phyloP scores from a whole-genome alignment of 2,329 filamentous ascomycete species.

The Aspergillus awamori region DNA sequence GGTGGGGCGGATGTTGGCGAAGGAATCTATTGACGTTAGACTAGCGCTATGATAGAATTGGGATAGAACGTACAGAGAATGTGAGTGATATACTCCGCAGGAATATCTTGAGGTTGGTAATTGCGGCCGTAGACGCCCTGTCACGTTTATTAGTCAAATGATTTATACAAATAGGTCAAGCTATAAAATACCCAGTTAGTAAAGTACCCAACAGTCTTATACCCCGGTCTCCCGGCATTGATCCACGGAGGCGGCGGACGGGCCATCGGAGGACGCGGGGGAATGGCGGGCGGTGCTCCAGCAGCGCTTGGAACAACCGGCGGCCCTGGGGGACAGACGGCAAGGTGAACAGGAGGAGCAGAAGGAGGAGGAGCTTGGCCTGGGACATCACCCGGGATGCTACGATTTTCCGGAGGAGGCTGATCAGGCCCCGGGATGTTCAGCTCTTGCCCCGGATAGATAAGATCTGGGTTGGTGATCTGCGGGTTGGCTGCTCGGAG shows the following conservation, averaged over 20 bases:
- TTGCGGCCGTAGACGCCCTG: slow-evolving; percentile 83
- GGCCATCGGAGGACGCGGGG: slow-evolving; percentile 4
- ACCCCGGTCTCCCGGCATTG: not conserved
- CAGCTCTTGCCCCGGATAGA: slow-evolving; percentile 8
- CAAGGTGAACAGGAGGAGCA: not conserved
- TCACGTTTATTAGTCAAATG: not conserved
- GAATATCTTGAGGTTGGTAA: slow-evolving; percentile 81
- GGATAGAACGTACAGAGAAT: slow-evolving; percentile 59
- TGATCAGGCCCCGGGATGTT: slow-evolving; percentile 1
- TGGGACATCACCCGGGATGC: not conserved
- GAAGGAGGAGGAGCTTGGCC: not conserved
- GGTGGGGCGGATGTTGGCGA: slow-evolving; percentile 77
- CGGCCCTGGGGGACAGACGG: not conserved
- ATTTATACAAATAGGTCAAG: too few species aligned
- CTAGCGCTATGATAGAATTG: too few species aligned
- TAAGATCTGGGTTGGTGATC: slow-evolving; percentile 14
- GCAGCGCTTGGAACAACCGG: not conserved
- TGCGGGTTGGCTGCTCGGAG: slow-evolving; percentile 15
- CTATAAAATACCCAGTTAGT: slow-evolving; percentile 45
- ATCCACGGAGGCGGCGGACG: slow-evolving; percentile 1
- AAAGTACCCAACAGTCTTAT: slow-evolving; percentile 44
- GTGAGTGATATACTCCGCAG: slow-evolving; percentile 79
- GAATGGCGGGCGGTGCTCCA: not conserved
- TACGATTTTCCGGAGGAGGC: not conserved
- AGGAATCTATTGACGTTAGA: slow-evolving; percentile 57